phyloP scores from a whole-genome alignment of 441 rosid species.

The Populus trichocarpa region DNA sequence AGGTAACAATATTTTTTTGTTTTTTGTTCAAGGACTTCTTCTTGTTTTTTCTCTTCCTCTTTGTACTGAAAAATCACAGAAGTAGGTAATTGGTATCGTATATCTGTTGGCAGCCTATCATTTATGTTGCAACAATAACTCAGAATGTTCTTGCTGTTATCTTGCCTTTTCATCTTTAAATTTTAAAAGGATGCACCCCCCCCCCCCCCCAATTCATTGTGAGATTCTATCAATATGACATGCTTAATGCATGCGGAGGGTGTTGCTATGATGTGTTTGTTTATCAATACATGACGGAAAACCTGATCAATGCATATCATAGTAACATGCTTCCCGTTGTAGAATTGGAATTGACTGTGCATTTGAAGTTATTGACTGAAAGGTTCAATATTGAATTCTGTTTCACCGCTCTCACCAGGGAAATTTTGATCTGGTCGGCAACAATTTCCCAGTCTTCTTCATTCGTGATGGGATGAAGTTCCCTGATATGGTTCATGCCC shows the following conservation, averaged over 20 bases:
- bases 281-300: not conserved
- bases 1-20: constrained; percentile 36
- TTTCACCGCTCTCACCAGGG: too few species aligned
- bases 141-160: not conserved
- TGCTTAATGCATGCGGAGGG: not conserved
- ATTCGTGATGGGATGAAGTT: too few species aligned
- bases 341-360: not conserved
- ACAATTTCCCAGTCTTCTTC: too few species aligned
- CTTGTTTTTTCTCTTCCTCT: not conserved
- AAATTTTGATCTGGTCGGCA: too few species aligned
- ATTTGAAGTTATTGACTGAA: too few species aligned
- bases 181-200: too few species aligned
- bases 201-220: not conserved
- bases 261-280: not conserved
- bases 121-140: not conserved
- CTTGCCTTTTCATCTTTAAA: not conserved
- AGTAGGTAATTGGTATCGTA: not conserved
- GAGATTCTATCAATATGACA: not conserved
- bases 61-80: not conserved
- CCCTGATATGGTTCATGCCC: not conserved
- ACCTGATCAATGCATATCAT: not conserved
- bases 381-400: too few species aligned
- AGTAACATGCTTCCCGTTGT: not conserved
- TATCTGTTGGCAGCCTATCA: too few species aligned
- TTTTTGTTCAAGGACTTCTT: too few species aligned